Evolutionary conservation across 805 yeast species (phyloP), one percentile per base, ranked within the genome.

Genomic region (Sugiyamaella qingdaonensis): DNA sequence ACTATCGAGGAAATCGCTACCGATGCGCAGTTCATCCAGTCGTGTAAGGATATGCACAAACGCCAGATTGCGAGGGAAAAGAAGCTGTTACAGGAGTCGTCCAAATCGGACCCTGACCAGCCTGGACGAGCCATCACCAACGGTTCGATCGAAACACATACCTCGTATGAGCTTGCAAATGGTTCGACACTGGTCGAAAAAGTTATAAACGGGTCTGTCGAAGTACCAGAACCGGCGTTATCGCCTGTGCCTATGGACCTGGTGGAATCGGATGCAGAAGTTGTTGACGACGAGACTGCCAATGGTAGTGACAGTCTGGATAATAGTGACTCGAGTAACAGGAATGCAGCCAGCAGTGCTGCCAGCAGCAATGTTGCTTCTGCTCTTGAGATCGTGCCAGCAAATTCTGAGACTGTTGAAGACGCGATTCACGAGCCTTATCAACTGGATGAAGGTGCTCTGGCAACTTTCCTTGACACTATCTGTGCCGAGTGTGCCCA

Each of bases 1-100:
- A 95, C 95, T 4, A 78, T 94, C 50, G 99, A 94, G 61, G 99
- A 94, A 58, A 82, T 91, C 60, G 68, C 36, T 4, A 52, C 53
- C 27, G 79, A 75, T 48, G 85, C 92, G 1, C 86, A 81, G 35
- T 84, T 94, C 53, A 64, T 85, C 21, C 78, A 78, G 42, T 88
- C 89, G 43, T 94, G 98, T 73, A 84, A 80, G 57, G 85, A 81
- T 16, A 74, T 91, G 64, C 77, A 85, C 54, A 74, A 72, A 48
- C 76, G 97, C 57, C 60, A 62, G 37, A 39, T 53, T 11, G 66
- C 61, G 27, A 62, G 60, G 7, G 61, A 58, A 46, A 52, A 53
- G 35, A 53, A 61, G 47, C 47, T 62, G 31, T 18, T 64, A 35
- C 64, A 63, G 18, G 24, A 61, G 14, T 52, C 49, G 14, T 58